A percentile compares a stretch with the other conserved stretches of the same genome.
These are phyloP conservation scores for Mortierella sp. DNA, from an alignment of 371 early-diverging fungal genomes.

Conservation along the genomic window DNA sequence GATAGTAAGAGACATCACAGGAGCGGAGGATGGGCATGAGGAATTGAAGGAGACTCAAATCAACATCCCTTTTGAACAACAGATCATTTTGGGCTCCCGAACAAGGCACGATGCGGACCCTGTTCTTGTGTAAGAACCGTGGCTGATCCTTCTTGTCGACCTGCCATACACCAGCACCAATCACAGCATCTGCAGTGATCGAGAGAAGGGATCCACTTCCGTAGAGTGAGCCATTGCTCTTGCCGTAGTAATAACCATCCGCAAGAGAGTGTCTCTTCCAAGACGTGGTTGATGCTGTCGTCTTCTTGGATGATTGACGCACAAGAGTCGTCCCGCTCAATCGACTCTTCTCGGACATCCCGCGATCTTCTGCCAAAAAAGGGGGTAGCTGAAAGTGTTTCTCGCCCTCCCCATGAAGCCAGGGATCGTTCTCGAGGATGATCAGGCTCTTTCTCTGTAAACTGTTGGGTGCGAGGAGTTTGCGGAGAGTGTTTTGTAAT, in stretches of 20 bases:
- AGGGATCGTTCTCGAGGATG: conserved; percentile 62
- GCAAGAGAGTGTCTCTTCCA: conserved; percentile 32
- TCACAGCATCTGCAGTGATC: not conserved
- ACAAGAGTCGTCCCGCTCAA: conserved; percentile 45
- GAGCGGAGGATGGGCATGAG: conserved; percentile 37
- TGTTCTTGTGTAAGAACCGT: conserved; percentile 29
- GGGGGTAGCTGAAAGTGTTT: conserved; percentile 3
- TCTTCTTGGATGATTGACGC: conserved; percentile 23
- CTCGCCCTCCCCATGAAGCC: conserved; percentile 51
- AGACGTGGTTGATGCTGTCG: conserved; percentile 3
- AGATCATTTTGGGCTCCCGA: conserved; percentile 17
- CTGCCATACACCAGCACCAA: conserved; percentile 26
- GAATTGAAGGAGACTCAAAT: conserved; percentile 43
- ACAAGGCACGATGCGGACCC: conserved; percentile 25
- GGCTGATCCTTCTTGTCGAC: conserved; percentile 29
- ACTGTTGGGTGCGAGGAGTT: conserved; percentile 63
- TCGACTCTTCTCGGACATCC: conserved; percentile 25
- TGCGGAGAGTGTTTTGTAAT: conserved; percentile 61
- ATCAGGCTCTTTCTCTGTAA: conserved; percentile 60
- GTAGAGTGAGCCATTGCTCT: conserved; percentile 19
- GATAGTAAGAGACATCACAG: conserved; percentile 41
- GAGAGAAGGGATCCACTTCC: conserved; percentile 22
- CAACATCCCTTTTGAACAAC: conserved; percentile 32
- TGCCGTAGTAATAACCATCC: conserved; percentile 26
- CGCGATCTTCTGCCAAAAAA: conserved; percentile 29